Evolutionary conservation across 2,329 filamentous ascomycete genomes (phyloP).

Genomic region (Fusarium sp.): DNA sequence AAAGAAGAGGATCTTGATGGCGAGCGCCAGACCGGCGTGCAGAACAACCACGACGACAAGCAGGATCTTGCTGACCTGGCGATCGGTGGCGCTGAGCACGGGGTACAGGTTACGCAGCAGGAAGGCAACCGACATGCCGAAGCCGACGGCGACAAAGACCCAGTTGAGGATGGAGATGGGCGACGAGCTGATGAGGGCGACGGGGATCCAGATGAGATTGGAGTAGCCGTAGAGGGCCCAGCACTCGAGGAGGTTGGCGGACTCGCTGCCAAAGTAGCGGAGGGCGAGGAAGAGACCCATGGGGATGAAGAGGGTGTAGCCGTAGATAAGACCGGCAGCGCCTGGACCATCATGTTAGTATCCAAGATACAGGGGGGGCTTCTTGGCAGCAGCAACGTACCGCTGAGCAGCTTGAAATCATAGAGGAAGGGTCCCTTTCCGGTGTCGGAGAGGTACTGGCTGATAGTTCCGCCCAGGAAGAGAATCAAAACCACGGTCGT

Average conservation of each 20-base stretch:
- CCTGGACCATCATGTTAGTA: conserved; percentile 56
- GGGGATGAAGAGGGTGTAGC: conserved; percentile 91
- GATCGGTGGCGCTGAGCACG: conserved; percentile 91
- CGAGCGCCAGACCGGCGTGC: conserved; percentile 89
- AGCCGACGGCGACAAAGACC: conserved; percentile 89
- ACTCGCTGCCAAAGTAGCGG: conserved; percentile 95
- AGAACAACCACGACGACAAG: conserved; percentile 85
- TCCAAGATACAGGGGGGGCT: neutral
- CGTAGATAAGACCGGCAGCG: conserved; percentile 92
- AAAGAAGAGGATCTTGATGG: conserved; percentile 98
- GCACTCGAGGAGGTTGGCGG: conserved; percentile 93
- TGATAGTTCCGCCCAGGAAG: conserved; percentile 95
- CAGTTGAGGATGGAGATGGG: conserved; percentile 89
- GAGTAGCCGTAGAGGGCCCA: conserved; percentile 96
- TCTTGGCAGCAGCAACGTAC: conserved; percentile 56
- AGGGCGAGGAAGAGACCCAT: conserved; percentile 87
- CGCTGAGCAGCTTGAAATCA: conserved; percentile 89
- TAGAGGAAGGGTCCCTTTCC: conserved; percentile 84
- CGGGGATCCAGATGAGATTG: conserved; percentile 97
- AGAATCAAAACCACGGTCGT: conserved; percentile 96
- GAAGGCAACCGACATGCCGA: conserved; percentile 85
- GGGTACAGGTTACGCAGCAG: conserved; percentile 89
- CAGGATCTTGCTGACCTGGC: conserved; percentile 89
- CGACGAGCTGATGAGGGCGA: conserved; percentile 92
- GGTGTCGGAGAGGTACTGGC: conserved; percentile 81